Percentiles rank a stretch among this genome's conserved stretches.
These are phyloP conservation scores for Colletotrichum sp. DNA, from an alignment of 2,329 filamentous ascomycete species.

Conservation along the genomic window DNA sequence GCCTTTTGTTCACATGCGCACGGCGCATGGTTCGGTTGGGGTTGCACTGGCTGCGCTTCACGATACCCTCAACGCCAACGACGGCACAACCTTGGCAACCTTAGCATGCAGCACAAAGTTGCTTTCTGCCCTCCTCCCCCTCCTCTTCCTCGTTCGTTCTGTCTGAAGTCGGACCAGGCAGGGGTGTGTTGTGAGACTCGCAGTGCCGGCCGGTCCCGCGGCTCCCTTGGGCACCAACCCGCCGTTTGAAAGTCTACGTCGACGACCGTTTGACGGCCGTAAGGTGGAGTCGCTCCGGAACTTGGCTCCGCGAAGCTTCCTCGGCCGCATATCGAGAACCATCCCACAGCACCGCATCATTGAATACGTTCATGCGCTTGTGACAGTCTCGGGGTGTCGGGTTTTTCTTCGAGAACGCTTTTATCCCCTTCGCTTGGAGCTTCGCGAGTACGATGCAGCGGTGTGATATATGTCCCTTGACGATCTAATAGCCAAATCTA, in stretches of 20 bases:
- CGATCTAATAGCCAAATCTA: background rate
- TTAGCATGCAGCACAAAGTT: background rate
- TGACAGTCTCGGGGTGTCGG: background rate
- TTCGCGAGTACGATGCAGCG: background rate
- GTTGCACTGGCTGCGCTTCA: background rate
- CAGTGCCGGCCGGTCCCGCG: background rate
- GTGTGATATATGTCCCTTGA: background rate
- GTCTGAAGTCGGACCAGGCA: background rate
- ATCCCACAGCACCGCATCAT: background rate
- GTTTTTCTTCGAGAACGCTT: background rate
- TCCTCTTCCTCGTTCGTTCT: background rate
- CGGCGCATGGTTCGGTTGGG: background rate
- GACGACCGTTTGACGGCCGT: background rate
- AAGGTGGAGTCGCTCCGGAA: background rate
- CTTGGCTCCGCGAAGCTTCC: background rate
- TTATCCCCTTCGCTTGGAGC: background rate
- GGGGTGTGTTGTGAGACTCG: background rate
- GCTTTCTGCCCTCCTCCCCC: background rate
- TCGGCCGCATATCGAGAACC: background rate
- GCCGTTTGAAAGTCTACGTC: background rate
- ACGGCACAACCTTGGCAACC: background rate
- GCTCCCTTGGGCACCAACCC: background rate
- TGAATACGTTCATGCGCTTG: background rate
- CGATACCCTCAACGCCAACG: background rate
- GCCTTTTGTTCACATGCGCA: constrained; percentile 11